Evolutionary conservation across 176 grass and related monocot genomes (phyloP).

Genomic region (Phoenix roebelenii): DNA sequence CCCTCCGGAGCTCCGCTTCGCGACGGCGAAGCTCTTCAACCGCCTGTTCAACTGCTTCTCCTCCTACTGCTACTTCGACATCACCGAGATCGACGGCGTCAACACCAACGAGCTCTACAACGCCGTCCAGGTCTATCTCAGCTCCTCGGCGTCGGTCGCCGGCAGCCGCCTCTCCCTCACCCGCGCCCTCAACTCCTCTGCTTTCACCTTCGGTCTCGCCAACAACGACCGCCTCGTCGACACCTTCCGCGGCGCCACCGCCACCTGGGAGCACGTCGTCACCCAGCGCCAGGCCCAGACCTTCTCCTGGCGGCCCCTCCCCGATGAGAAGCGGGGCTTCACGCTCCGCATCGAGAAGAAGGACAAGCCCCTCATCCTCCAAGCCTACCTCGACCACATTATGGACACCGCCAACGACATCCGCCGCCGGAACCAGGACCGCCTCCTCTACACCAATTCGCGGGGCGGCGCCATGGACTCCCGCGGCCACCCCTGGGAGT

Average conservation of each 20-base stretch:
- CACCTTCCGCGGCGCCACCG: slow-evolving; percentile 45
- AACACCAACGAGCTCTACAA: slow-evolving; percentile 90
- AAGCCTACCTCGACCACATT: slow-evolving; percentile 74
- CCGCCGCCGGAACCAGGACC: slow-evolving; percentile 62
- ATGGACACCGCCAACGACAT: slow-evolving; percentile 47
- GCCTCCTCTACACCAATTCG: slow-evolving; percentile 75
- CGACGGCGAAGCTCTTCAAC: slow-evolving; percentile 33
- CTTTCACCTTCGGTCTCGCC: slow-evolving; percentile 81
- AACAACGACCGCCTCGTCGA: slow-evolving; percentile 70
- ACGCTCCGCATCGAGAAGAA: slow-evolving; percentile 68
- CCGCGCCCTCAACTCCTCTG: slow-evolving; percentile 59
- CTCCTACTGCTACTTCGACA: slow-evolving; percentile 85
- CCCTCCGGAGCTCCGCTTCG: slow-evolving; percentile 57
- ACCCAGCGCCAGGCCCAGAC: slow-evolving; percentile 51
- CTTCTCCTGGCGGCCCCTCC: slow-evolving; percentile 67
- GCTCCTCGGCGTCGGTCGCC: slow-evolving; percentile 37
- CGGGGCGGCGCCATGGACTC: slow-evolving; percentile 54
- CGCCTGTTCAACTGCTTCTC: slow-evolving; percentile 38
- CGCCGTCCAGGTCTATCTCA: slow-evolving; percentile 88
- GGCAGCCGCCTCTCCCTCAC: slow-evolving; percentile 50
- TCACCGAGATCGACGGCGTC: slow-evolving; percentile 83
- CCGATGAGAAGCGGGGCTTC: slow-evolving; percentile 92
- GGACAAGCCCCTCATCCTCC: slow-evolving; percentile 39
- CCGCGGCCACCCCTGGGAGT: slow-evolving; percentile 62
- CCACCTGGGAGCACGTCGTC: slow-evolving; percentile 88